Evolutionary conservation across 352 stramenopile species (phyloP).

Genomic region (Thraustochytrium sp.): DNA sequence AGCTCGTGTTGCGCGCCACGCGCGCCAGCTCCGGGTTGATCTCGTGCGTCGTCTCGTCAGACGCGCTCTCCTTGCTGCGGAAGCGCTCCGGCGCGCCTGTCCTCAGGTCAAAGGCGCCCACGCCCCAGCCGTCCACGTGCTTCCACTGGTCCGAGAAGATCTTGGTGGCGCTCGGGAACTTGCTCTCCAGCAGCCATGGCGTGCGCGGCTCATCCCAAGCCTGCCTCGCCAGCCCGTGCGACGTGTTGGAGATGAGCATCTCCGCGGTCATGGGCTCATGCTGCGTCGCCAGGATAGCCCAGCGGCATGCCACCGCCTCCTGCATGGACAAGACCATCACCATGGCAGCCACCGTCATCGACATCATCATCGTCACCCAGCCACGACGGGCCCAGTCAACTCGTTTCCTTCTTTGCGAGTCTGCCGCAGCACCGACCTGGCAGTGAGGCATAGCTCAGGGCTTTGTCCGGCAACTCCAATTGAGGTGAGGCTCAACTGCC

Average conservation of each 20-base stretch:
- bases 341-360: too few relatives aligned
- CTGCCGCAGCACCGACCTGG: too few relatives aligned
- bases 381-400: too few relatives aligned
- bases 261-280: background rate
- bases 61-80: background rate
- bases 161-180: background rate
- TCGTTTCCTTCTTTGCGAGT: too few relatives aligned
- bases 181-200: background rate
- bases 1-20: background rate
- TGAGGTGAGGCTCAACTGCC: too few relatives aligned
- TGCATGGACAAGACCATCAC: background rate
- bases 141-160: background rate
- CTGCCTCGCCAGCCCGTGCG: background rate
- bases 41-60: background rate
- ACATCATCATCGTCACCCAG: too few relatives aligned
- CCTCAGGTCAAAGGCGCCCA: background rate
- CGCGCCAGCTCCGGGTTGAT: background rate
- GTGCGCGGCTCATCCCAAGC: background rate
- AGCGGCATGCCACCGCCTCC: background rate
- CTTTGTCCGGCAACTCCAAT: too few relatives aligned
- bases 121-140: constrained; percentile 5
- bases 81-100: background rate
- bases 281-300: background rate
- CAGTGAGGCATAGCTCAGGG: too few relatives aligned
- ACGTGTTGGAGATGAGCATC: background rate